Evolutionary conservation across 2,329 filamentous ascomycete species (phyloP).

Genomic region (Gnomoniopsis sp.): DNA sequence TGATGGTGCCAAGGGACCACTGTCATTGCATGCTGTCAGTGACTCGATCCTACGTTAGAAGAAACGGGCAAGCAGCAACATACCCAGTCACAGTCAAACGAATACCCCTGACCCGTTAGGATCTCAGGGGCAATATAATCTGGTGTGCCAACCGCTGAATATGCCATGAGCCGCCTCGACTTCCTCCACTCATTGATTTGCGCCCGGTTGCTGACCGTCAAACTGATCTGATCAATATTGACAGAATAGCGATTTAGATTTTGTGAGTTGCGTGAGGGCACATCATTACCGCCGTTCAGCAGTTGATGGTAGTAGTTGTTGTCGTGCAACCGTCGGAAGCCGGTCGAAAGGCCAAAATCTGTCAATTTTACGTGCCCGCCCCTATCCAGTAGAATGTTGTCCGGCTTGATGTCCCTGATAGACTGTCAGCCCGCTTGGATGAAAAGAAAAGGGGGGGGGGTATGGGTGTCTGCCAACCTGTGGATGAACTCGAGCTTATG

Average conservation of each 20-base stretch:
- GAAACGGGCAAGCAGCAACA: not conserved
- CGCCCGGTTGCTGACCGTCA: slow-evolving; percentile 74
- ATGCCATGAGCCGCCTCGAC: slow-evolving; percentile 75
- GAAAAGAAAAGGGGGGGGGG: not conserved
- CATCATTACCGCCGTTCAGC: slow-evolving; percentile 41
- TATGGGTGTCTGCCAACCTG: slow-evolving; percentile 45
- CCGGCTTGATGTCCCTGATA: slow-evolving; percentile 70
- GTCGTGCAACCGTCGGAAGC: slow-evolving; percentile 75
- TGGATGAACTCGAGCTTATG: slow-evolving; percentile 80
- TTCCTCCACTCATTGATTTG: slow-evolving; percentile 81
- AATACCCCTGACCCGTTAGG: slow-evolving; percentile 73
- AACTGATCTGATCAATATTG: slow-evolving; percentile 73
- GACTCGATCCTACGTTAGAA: not conserved
- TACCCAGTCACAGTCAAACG: slow-evolving; percentile 69
- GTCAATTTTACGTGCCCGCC: slow-evolving; percentile 78
- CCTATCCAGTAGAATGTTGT: slow-evolving; percentile 75
- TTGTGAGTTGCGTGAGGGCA: slow-evolving; percentile 25
- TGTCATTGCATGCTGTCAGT: not conserved
- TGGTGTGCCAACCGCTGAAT: slow-evolving; percentile 74
- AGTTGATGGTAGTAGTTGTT: slow-evolving; percentile 76
- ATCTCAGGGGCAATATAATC: slow-evolving; percentile 82
- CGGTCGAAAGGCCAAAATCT: slow-evolving; percentile 77
- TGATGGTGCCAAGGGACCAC: slow-evolving; percentile 81
- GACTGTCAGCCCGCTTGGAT: not conserved
- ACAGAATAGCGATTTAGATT: slow-evolving; percentile 67